Evolutionary conservation across 2,329 filamentous ascomycete species (phyloP).

Genomic region (Sarocladiaceae sp.): DNA sequence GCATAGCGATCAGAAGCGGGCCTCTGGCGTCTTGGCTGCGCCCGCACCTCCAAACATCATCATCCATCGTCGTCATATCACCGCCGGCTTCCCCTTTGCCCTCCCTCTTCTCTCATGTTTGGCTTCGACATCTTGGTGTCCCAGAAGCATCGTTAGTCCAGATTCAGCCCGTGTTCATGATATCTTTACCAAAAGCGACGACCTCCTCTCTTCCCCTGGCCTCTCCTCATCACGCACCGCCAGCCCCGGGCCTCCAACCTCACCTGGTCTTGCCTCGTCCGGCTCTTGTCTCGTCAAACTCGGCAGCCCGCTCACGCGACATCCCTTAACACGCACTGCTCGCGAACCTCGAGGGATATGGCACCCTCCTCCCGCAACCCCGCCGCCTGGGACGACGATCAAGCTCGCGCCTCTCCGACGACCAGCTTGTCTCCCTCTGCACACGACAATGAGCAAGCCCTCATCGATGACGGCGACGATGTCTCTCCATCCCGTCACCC

Average conservation of each 20-base stretch:
- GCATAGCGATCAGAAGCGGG: too few relatives aligned
- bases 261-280: too few relatives aligned
- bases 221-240: too few relatives aligned
- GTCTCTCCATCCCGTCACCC: slow-evolving; percentile 9
- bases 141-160: too few relatives aligned
- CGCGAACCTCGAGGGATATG: slow-evolving; percentile 15
- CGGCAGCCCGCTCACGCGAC: too few relatives aligned
- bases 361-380: slow-evolving; percentile 28
- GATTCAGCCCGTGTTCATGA: too few relatives aligned
- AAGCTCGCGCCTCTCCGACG: slow-evolving; percentile 34
- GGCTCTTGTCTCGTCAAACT: background rate
- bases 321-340: too few relatives aligned
- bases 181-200: too few relatives aligned
- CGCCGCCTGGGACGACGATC: slow-evolving; percentile 40
- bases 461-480: slow-evolving; percentile 35
- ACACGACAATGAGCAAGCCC: slow-evolving; percentile 38
- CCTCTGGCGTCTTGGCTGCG: slow-evolving; percentile 6
- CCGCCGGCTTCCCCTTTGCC: background rate
- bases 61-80: background rate
- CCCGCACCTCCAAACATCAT: slow-evolving; percentile 1
- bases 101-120: background rate
- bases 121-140: too few relatives aligned
- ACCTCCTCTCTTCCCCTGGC: too few relatives aligned
- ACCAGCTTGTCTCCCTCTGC: slow-evolving; percentile 1
- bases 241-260: too few relatives aligned